Base-by-base conservation (phyloP, 192 early-diverging fungal genomes). In the Backusella parvicylindrica region DNA sequence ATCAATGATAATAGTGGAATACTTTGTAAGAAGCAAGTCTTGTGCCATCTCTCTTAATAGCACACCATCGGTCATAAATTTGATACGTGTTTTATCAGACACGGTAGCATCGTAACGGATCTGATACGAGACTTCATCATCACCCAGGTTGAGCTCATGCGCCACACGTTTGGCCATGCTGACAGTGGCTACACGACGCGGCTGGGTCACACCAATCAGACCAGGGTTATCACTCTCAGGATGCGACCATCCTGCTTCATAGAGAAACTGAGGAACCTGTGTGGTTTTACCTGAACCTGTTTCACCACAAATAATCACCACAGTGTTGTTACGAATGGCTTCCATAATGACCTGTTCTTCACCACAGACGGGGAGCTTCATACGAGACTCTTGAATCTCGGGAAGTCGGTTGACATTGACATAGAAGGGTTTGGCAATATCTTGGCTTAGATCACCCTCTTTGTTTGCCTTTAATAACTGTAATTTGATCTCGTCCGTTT, bases 61-160 rank as follows among this genome's bases (percentile, higher is more conserved):
- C 74, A 99, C 96, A 86, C 98, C 98, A 82, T 99, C 98, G 6
- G 98, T 99, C 97, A 99, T 98, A 73, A 99, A 99, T 85, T 99
- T 98, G 73, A 99, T 94, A 18, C 94, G 86, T 5, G 97, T 98
- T 9, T 88, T 82, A 1, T 83, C 64, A 0, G 89, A 90, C 1
- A 90, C 90, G 0, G 90, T 94, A 6, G 91, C 89, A 77, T 99
- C 98, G 72, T 97, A 99, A 49, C 98, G 92, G 60, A 99, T 92
- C 84, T 93, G 95, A 82, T 95, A 87, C 0, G 90, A 91, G 18
- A 94, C 88, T 76, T 92, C 89, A 13, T 89, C 84, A 4, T 90
- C 91, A 9, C 81, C 81, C 28, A 94, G 76, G 74, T 91, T 89
- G 77, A 99, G 87, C 85, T 99, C 98, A 35, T 96, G 86, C 0